A percentile compares a stretch with the other conserved stretches of the same genome.
Evolutionary conservation across 2,329 filamentous ascomycete genomes (phyloP).

Genomic region (Zarea fungicola): DNA sequence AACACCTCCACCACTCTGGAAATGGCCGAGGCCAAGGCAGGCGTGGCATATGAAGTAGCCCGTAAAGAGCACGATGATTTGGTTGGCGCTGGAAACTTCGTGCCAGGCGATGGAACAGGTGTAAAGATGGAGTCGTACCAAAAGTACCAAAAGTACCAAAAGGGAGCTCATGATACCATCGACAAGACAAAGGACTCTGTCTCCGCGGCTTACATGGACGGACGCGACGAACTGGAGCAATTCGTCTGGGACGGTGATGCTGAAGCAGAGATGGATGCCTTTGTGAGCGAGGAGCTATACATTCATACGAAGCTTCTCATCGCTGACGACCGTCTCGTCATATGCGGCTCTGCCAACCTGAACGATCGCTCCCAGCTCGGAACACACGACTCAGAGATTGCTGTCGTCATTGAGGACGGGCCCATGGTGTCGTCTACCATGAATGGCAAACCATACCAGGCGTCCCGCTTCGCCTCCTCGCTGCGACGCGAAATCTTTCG

Average conservation of each 20-base stretch:
- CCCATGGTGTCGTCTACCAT: conserved; percentile 65
- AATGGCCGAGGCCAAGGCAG: conserved; percentile 54
- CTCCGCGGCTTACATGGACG: conserved; percentile 76
- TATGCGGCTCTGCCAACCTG: conserved; percentile 65
- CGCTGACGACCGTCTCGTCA: conserved; percentile 74
- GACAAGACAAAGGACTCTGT: conserved; percentile 68
- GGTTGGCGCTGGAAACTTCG: conserved; percentile 42
- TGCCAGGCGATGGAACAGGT: conserved; percentile 27
- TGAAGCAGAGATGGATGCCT: conserved; percentile 54
- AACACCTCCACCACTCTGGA: conserved; percentile 61
- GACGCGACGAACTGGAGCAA: conserved; percentile 61
- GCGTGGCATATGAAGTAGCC: conserved; percentile 63
- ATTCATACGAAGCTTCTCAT: conserved; percentile 69
- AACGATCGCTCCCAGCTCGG: conserved; percentile 71
- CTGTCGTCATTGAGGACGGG: conserved; percentile 80
- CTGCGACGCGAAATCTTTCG: conserved; percentile 83
- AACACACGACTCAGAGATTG: conserved; percentile 80
- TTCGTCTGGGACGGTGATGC: conserved; percentile 51
- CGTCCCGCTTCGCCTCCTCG: conserved; percentile 70
- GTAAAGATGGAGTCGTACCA: conserved; percentile 49
- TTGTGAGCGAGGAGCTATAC: conserved; percentile 58
- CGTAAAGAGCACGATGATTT: conserved; percentile 58
- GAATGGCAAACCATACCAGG: conserved; percentile 66
- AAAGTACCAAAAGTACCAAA: conserved; percentile 70
- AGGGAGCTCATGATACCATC: conserved; percentile 53